Evolutionary conservation across 352 stramenopile species (phyloP), one percentile per base, ranked within the genome.

Genomic region (Thalassiosira ordinaria): DNA sequence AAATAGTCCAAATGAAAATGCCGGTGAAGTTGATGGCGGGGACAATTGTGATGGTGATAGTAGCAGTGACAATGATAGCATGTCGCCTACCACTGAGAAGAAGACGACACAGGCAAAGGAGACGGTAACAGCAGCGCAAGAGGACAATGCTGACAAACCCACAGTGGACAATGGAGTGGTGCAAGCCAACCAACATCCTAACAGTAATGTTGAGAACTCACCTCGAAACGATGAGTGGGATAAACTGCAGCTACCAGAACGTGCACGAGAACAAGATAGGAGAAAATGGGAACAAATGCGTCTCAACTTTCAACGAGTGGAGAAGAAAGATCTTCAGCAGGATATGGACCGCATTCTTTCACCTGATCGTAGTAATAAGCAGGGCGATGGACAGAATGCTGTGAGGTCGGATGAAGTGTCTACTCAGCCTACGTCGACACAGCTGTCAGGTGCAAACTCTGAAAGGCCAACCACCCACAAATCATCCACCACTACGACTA

Each of bases 201-300:
- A n/a, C n/a, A n/a, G n/a, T n/a, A n/a, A n/a, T n/a, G n/a, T n/a
- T n/a, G n/a, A n/a, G n/a, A n/a, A n/a, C n/a, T n/a, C n/a, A n/a
- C n/a, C n/a, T n/a, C n/a, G n/a, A n/a, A n/a, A n/a, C n/a, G n/a
- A n/a, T n/a, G n/a, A n/a, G n/a, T 65, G 56, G 56, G 24, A 46
- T 49, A 4, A 35, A 31, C 16, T 51, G 31, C 31, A 51, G 26
- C 29, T 60, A 44, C 65, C 44, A n/a, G 29, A 61, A n/a, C 51
- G 62, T 62, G 41, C 49, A 26, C 60, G 31, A 39, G 55, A 59
- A 33, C 31, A 68, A 46, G 75, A 84, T 31, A 53, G 47, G 16
- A 70, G 62, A 63, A n/a, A 16, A 46, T 84, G 75, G 75, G 68
- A 84, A 37, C 75, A 84, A 64, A 75, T 52, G 55, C 64, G 46